phyloP scores from a whole-genome alignment of 2,329 filamentous ascomycete genomes.

The Colletotrichum higginsianum region DNA sequence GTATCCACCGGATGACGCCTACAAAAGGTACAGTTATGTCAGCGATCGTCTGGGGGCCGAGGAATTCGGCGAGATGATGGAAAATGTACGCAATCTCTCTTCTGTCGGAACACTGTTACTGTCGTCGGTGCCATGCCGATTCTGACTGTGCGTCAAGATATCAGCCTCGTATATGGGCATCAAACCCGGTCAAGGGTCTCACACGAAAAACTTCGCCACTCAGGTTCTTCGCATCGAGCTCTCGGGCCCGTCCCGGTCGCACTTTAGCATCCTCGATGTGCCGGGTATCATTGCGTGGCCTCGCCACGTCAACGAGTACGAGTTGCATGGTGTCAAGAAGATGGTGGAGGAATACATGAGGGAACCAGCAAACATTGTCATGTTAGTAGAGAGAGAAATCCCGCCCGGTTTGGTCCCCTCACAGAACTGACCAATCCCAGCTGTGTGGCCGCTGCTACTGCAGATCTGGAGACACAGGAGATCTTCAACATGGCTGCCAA shows the following conservation, averaged over 20 bases:
- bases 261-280: constrained; percentile 57
- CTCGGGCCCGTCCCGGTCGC: constrained; percentile 52
- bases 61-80: constrained; percentile 49
- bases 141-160: constrained; percentile 42
- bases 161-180: constrained; percentile 52
- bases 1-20: constrained; percentile 40
- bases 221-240: constrained; percentile 56
- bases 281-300: constrained; percentile 51
- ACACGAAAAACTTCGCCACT: constrained; percentile 54
- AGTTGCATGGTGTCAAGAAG: constrained; percentile 42
- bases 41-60: constrained; percentile 48
- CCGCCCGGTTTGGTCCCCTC: rapidly evolving
- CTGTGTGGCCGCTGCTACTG: constrained; percentile 52
- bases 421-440: constrained; percentile 41
- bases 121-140: too few species aligned
- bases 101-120: too few species aligned
- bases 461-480: constrained; percentile 50
- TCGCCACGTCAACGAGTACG: constrained; percentile 47
- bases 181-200: constrained; percentile 40
- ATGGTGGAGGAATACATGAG: constrained; percentile 53
- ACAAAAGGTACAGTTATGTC: constrained; percentile 45
- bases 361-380: constrained; percentile 54
- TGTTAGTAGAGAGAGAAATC: constrained; percentile 47
- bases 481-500: constrained; percentile 49
- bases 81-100: constrained; percentile 46